phyloP scores from a whole-genome alignment of 805 yeast genomes.

The Lipomyces kockii region DNA sequence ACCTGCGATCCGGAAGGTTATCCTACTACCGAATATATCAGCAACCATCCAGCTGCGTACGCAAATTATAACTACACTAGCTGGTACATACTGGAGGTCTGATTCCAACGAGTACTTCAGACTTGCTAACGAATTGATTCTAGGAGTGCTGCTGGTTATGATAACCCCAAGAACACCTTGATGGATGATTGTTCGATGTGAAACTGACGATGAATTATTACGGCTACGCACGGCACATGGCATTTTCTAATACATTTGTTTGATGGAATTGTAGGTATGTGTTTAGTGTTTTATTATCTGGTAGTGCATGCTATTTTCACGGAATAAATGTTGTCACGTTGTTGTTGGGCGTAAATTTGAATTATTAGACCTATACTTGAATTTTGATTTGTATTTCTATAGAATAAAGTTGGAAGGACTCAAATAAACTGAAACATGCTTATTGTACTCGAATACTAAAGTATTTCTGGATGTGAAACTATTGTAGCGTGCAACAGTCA shows the following conservation, averaged over 20 bases:
- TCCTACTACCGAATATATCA: slow-evolving; percentile 86
- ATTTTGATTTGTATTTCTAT: neutral
- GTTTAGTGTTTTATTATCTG: neutral
- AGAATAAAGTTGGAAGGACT: neutral
- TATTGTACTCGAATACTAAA: neutral
- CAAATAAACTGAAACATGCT: neutral
- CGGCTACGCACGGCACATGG: neutral
- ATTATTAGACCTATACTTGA: neutral
- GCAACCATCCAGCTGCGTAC: slow-evolving; percentile 71
- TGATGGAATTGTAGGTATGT: neutral
- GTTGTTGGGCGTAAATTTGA: slow-evolving; percentile 12
- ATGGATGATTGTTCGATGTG: slow-evolving; percentile 27
- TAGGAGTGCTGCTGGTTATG: slow-evolving; percentile 33
- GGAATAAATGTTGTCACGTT: neutral
- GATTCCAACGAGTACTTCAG: neutral
- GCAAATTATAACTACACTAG: slow-evolving; percentile 66
- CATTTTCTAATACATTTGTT: neutral
- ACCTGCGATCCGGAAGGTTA: slow-evolving; percentile 87
- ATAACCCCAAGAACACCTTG: slow-evolving; percentile 32
- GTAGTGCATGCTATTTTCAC: neutral
- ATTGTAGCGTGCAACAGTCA: no score
- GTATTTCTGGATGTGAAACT: neutral
- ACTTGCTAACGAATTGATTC: neutral
- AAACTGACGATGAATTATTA: neutral
- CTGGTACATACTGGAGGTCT: slow-evolving; percentile 54